phyloP scores from a whole-genome alignment of 345 rosid species.

The Rhizophora apiculata region DNA sequence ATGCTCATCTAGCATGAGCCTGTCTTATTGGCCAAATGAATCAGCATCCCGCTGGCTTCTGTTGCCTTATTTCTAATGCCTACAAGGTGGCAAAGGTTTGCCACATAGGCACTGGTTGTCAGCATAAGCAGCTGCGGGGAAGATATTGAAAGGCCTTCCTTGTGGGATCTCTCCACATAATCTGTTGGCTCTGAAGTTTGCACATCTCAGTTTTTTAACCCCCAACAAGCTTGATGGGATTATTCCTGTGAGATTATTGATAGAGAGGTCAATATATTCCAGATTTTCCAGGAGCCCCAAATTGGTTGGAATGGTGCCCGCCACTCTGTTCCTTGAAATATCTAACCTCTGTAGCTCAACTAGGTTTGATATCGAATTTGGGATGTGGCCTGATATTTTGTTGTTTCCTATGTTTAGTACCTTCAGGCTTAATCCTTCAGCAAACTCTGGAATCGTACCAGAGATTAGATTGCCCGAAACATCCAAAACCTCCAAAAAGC shows the following conservation, averaged over 20 bases:
- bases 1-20: constrained; percentile 32
- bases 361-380: constrained; percentile 70
- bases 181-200: constrained; percentile 76
- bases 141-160: constrained; percentile 75
- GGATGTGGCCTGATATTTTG: constrained; percentile 64
- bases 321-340: constrained; percentile 65
- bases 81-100: constrained; percentile 79
- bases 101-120: constrained; percentile 93
- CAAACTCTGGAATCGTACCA: constrained; percentile 60
- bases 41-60: constrained; percentile 67
- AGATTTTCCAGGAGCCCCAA: constrained; percentile 57
- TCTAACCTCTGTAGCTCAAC: constrained; percentile 60
- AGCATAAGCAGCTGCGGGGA: constrained; percentile 76
- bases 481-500: constrained; percentile 62
- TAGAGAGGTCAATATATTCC: constrained; percentile 76
- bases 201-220: constrained; percentile 53
- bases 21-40: constrained; percentile 28
- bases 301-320: constrained; percentile 61
- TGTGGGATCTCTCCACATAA: constrained; percentile 92
- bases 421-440: constrained; percentile 59
- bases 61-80: constrained; percentile 32
- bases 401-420: constrained; percentile 71
- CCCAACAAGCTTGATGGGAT: constrained; percentile 69
- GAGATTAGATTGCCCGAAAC: constrained; percentile 67
- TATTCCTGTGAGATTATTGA: constrained; percentile 61